Percentiles rank a stretch among this genome's conserved stretches.
Evolutionary conservation across 1,284 basidiomycete genomes (phyloP).

Genomic region (Heterobasidion annosum): DNA sequence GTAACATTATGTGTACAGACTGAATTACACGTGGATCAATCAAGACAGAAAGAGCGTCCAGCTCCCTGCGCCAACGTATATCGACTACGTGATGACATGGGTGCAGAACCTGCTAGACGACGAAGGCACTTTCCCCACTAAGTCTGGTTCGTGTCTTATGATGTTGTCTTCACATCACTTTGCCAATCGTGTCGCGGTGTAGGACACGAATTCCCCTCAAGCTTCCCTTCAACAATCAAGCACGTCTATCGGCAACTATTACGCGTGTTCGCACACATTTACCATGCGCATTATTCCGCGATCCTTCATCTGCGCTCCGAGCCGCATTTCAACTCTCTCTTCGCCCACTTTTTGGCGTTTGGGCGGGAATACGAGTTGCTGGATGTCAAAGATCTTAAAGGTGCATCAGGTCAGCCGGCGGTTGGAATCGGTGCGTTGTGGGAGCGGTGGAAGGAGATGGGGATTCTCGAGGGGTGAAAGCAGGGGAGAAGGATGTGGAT

Average conservation of each 20-base stretch:
- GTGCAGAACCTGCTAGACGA: constrained; percentile 91
- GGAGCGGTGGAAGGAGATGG: constrained; percentile 86
- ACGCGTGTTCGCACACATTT: constrained; percentile 96
- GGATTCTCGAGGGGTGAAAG: constrained; percentile 42
- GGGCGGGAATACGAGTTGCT: constrained; percentile 89
- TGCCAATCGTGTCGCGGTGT: background rate
- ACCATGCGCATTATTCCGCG: constrained; percentile 89
- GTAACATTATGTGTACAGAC: constrained; percentile 35
- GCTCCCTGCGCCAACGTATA: constrained; percentile 92
- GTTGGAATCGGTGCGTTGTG: constrained; percentile 81
- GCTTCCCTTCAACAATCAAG: constrained; percentile 89
- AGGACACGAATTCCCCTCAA: constrained; percentile 88
- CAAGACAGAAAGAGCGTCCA: constrained; percentile 90
- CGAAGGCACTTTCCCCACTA: constrained; percentile 91
- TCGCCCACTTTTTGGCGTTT: constrained; percentile 95
- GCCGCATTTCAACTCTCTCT: constrained; percentile 97
- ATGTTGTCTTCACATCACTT: background rate
- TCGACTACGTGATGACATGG: constrained; percentile 99
- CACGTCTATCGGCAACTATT: constrained; percentile 97
- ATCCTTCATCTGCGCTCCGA: constrained; percentile 93
- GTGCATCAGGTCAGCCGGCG: constrained; percentile 38
- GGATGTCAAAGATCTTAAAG: constrained; percentile 85
- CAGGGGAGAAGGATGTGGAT: no score
- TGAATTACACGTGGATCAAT: constrained; percentile 98
- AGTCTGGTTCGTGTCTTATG: constrained; percentile 57